Evolutionary conservation across 768 basidiomycete genomes (phyloP).

Genomic region (Leccinum subtestaceum): DNA sequence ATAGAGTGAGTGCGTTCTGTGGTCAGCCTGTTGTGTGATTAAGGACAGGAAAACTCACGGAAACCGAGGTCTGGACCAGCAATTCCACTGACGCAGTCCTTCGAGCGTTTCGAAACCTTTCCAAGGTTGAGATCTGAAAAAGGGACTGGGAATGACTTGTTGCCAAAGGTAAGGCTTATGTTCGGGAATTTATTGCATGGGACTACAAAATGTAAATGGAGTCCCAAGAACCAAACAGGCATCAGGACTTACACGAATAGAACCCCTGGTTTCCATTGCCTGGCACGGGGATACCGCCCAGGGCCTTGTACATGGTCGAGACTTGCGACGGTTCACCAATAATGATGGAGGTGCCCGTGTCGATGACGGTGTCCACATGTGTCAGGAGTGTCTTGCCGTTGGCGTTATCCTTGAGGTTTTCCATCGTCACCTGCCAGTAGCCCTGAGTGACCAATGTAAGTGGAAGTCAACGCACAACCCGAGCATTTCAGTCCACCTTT

Average conservation of each 20-base stretch:
- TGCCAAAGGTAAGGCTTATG: background rate
- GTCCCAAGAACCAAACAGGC: background rate
- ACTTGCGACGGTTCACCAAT: background rate
- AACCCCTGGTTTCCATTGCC: background rate
- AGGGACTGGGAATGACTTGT: background rate
- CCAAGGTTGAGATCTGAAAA: background rate
- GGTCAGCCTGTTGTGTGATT: background rate
- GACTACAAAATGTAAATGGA: background rate
- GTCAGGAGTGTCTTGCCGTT: background rate
- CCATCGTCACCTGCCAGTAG: background rate
- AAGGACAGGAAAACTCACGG: background rate
- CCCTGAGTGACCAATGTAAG: background rate
- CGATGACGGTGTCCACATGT: background rate
- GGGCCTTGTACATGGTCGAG: background rate
- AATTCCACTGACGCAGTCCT: background rate
- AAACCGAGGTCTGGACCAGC: background rate
- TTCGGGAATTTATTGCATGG: background rate
- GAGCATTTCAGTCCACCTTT: background rate
- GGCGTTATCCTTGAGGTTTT: background rate
- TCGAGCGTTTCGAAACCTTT: background rate
- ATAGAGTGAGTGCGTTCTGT: background rate
- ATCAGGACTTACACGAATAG: background rate
- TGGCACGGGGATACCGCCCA: background rate
- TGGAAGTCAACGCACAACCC: background rate
- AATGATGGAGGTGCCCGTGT: background rate